Evolutionary conservation across 108 stramenopile genomes (phyloP).

Genomic region (Cyclotella choctawhatcheeana): DNA sequence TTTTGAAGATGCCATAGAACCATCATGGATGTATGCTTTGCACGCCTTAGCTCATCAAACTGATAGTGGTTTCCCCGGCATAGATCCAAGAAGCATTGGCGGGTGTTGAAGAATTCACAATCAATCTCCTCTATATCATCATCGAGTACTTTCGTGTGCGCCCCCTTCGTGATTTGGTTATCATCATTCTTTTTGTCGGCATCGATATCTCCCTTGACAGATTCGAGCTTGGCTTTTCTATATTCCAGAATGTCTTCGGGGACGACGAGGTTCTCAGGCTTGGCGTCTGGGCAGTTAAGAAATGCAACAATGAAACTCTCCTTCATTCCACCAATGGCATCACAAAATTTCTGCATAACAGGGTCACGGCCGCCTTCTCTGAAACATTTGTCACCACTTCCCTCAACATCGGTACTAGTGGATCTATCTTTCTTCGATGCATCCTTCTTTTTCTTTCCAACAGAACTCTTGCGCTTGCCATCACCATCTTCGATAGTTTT

Average conservation of each 20-base stretch:
- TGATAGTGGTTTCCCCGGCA: conserved; percentile 98
- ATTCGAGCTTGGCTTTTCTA: conserved; percentile 44
- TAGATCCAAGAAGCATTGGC: conserved; percentile 87
- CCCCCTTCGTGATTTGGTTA: conserved; percentile 25
- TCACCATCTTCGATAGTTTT: conserved; percentile 84
- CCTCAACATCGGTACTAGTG: conserved; percentile 60
- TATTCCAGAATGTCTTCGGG: conserved; percentile 72
- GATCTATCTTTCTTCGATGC: conserved; percentile 62
- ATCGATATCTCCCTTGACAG: conserved; percentile 3
- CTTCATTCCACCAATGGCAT: conserved; percentile 96
- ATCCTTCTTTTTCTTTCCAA: conserved; percentile 69
- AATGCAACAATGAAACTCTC: conserved; percentile 97
- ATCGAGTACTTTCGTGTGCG: conserved; percentile 76
- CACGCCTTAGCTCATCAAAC: conserved; percentile 96
- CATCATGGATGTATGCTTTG: conserved; percentile 99
- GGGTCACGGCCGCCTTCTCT: conserved; percentile 83
- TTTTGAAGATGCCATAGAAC: conserved; percentile 98
- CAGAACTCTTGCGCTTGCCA: conserved; percentile 65
- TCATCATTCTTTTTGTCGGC: conserved; percentile 47
- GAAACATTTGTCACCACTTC: conserved; percentile 52
- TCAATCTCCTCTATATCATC: conserved; percentile 90
- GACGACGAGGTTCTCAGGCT: conserved; percentile 76
- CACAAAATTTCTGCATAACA: conserved; percentile 94
- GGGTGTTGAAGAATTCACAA: conserved; percentile 88
- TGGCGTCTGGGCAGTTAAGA: conserved; percentile 85